Conservation (phyloP, 2,329 filamentous ascomycete genomes). For the Botrytis tulipae region DNA sequence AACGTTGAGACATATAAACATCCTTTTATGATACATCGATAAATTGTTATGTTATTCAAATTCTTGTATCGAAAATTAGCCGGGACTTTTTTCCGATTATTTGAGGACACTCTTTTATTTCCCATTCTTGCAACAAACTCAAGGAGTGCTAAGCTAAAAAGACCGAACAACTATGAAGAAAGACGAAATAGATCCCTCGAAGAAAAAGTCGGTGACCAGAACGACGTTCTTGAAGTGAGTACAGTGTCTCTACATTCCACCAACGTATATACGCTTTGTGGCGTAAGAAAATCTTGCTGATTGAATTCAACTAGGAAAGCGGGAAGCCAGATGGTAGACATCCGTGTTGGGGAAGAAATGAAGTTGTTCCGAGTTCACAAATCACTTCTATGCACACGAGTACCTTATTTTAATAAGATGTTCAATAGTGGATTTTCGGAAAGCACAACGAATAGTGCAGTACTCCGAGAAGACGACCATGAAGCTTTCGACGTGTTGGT, state of each 20-base stretch:
- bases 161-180: neutral
- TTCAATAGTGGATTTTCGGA: neutral
- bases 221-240: too few species aligned
- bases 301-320: neutral
- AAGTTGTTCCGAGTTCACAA: neutral
- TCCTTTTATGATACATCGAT: neutral
- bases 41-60: neutral
- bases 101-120: too few species aligned
- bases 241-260: too few species aligned
- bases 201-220: neutral
- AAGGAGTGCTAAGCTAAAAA: neutral
- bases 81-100: too few species aligned
- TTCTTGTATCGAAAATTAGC: too few species aligned
- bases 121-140: neutral
- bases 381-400: neutral
- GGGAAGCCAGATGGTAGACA: neutral
- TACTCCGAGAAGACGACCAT: neutral
- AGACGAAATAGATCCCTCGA: rapidly evolving
- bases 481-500: neutral
- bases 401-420: neutral
- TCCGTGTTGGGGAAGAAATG: neutral
- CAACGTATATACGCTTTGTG: neutral
- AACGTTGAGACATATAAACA: neutral
- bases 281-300: neutral
- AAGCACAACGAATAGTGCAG: neutral